Conservation (phyloP, 176 grass and related monocot genomes). For the Dactylis glomerata region DNA sequence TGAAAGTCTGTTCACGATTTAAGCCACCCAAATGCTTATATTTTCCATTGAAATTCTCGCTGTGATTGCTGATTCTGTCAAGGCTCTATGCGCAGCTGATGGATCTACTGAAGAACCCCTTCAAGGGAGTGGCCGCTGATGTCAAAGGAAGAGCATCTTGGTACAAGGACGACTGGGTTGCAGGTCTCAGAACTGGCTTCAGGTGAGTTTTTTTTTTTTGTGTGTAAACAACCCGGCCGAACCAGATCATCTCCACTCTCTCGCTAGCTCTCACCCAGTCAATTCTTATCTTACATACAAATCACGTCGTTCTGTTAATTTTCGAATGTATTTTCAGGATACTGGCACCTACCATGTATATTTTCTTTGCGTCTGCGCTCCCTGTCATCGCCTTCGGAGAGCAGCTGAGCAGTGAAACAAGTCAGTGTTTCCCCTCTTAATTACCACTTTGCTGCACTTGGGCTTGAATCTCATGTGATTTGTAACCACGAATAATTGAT, state of each 20-base stretch:
- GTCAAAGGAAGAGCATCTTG: conserved; percentile 58
- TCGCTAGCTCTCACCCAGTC: background rate
- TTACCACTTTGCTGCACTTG: background rate
- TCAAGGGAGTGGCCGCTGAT: conserved; percentile 63
- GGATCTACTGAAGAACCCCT: conserved; percentile 44
- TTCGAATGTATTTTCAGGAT: conserved; percentile 53
- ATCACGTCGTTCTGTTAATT: background rate
- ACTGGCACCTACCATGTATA: conserved; percentile 86
- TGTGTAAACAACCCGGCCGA: background rate
- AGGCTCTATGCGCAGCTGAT: conserved; percentile 31
- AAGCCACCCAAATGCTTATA: background rate
- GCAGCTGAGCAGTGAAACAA: conserved; percentile 74
- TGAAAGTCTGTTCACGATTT: background rate
- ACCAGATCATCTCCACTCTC: background rate
- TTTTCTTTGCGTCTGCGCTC: conserved; percentile 94
- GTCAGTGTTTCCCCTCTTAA: conserved; percentile 6
- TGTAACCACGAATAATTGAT: background rate
- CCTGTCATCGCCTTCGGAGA: conserved; percentile 86
- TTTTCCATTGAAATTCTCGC: background rate
- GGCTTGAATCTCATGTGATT: background rate
- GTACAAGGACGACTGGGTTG: conserved; percentile 80
- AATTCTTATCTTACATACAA: background rate
- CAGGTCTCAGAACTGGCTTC: conserved; percentile 47
- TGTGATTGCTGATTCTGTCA: background rate
- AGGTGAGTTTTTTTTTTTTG: conserved; percentile 57